A percentile compares a stretch with the other conserved stretches of the same genome.
phyloP scores from a whole-genome alignment of 192 early-diverging fungal genomes.

The Dissophora globulifera region DNA sequence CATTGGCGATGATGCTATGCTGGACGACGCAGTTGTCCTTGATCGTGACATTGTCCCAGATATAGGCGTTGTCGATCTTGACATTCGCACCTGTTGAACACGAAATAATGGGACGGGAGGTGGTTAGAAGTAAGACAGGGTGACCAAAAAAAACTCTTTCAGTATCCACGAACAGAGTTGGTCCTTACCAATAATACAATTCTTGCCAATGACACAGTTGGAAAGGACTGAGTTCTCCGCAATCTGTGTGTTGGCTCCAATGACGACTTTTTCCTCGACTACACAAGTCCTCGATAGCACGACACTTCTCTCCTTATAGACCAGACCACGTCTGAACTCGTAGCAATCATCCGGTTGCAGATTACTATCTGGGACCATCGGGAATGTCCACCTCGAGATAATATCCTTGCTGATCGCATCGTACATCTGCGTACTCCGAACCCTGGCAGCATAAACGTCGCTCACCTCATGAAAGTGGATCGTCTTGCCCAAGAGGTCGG shows the following conservation, averaged over 20 bases:
- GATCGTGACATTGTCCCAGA: constrained; percentile 84
- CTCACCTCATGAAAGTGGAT: constrained; percentile 85
- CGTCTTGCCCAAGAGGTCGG: constrained; percentile 86
- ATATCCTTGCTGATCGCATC: constrained; percentile 86
- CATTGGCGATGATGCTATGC: constrained; percentile 79
- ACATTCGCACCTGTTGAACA: constrained; percentile 79
- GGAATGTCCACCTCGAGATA: constrained; percentile 92
- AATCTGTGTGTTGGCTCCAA: constrained; percentile 82
- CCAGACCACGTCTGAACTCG: constrained; percentile 77
- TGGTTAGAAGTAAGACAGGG: too few relatives aligned
- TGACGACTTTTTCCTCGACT: constrained; percentile 82
- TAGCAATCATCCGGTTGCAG: constrained; percentile 75
- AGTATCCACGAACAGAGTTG: neutral
- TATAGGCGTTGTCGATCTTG: constrained; percentile 81
- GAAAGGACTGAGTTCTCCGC: constrained; percentile 76
- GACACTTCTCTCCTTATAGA: constrained; percentile 87
- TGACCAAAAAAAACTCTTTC: too few relatives aligned
- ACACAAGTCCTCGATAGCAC: constrained; percentile 74
- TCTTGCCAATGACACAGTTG: constrained; percentile 86
- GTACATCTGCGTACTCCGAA: constrained; percentile 77
- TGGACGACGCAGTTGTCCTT: constrained; percentile 73
- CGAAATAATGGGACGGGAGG: too few relatives aligned
- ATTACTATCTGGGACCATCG: constrained; percentile 92
- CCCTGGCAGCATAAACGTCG: constrained; percentile 73
- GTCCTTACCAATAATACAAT: constrained; percentile 73